Conservation (phyloP, 1,284 basidiomycete genomes). For the Sphagnurus paluster region DNA sequence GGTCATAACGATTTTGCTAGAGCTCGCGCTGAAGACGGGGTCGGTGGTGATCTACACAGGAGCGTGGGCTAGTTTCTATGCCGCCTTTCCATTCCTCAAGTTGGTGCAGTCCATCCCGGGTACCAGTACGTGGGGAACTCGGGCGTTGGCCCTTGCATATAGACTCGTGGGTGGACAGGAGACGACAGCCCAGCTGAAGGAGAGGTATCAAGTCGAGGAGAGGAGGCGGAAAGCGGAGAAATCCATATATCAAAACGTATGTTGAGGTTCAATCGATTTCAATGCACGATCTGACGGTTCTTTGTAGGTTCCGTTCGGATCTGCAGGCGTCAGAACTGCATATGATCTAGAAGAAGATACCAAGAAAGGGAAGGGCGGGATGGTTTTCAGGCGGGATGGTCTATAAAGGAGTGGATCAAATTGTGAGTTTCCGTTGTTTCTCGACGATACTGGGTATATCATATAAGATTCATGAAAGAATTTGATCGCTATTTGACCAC, state of each 20-base stretch:
- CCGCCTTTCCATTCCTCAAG: conserved; percentile 29
- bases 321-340: conserved; percentile 3
- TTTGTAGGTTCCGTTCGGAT: conserved; percentile 1
- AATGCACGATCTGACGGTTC: no score
- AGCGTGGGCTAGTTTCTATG: conserved; percentile 27
- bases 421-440: not conserved
- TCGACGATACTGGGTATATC: no score
- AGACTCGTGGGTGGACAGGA: not conserved
- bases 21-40: conserved; percentile 23
- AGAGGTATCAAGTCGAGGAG: not conserved
- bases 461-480: no score
- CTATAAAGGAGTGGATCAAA: not conserved
- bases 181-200: not conserved
- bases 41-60: conserved; percentile 20
- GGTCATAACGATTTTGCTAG: conserved; percentile 25
- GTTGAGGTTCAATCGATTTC: not conserved
- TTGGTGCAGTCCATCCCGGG: conserved; percentile 24
- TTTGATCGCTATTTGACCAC: no score
- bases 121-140: conserved; percentile 21
- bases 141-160: conserved; percentile 14
- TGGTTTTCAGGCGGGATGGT: not conserved
- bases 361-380: not conserved
- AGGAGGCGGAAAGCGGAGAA: conserved; percentile 2
- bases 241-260: not conserved
- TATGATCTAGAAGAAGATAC: conserved; percentile 2